Base-by-base conservation (phyloP, 1,139 yeast species). In the Lodderomyces pseudojiufengensis region DNA sequence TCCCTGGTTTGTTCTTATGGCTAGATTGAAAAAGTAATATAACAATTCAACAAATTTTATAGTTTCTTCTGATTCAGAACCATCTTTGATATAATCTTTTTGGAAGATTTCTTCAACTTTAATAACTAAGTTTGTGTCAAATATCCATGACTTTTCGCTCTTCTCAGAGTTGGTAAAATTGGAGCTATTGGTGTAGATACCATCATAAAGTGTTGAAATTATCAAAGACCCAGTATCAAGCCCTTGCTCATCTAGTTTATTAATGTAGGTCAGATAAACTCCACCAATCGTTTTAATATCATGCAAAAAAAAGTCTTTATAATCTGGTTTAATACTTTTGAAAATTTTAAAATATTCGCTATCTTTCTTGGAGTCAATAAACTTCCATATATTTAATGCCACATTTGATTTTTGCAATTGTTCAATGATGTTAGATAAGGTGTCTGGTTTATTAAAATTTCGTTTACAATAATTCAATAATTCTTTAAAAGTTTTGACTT, bases 321-420 rank as follows among this genome's bases (percentile, higher is more conserved):
- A 37, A 2, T 46, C 33, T 33, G 57, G 61, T 3, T 46, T 39
- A 6, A 36, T 42, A 11, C 21, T 26, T 15, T 33, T 7, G 13
- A 42, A 36, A 6, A 32, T 33, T 9, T 18, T 13, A 15, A 32
- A 33, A 27, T 37, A 36, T 5, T 32, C 11, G 10, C 32, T 23
- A 18, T 18, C 20, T 5, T 18, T 18, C 7, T 42, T 40, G 4
- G 49, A 43, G 35, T 63, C 63, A 9, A 73, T 47, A 11, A 50
- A 44, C 4, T 50, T 49, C 78, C 83, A 79, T 9, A 84, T 54
- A 15, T 62, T 65, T 32, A 61, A 55, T 1, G 83, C 76, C 4
- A 83, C 75, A 22, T 71, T 70, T 27, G 78, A 55, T 47, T 79
- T 76, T 49, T 85, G 94, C 32, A 78, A 60, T 21, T 65, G 59